Conservation (phyloP, 2,329 filamentous ascomycete genomes). For the Claviceps maximensis region DNA sequence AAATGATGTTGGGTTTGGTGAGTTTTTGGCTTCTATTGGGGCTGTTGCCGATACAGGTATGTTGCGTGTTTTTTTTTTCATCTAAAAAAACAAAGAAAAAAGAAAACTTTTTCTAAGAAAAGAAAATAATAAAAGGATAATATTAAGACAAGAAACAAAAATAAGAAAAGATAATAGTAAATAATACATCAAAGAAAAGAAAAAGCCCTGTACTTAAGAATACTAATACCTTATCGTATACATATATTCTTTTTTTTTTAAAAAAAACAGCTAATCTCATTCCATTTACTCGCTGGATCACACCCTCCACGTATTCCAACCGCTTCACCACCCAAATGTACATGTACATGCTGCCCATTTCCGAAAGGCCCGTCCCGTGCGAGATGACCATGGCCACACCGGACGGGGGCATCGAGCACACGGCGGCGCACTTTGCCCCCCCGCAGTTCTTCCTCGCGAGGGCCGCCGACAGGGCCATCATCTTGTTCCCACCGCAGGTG, state of each 20-base stretch:
- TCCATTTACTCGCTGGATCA: constrained; percentile 88
- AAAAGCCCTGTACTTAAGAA: background rate
- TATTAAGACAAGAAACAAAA: no score
- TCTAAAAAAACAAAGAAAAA: no score
- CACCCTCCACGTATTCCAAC: constrained; percentile 56
- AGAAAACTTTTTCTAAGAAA: no score
- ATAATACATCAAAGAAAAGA: no score
- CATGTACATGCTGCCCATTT: constrained; percentile 65
- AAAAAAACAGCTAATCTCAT: constrained; percentile 44
- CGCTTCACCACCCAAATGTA: constrained; percentile 97
- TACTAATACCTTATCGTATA: background rate
- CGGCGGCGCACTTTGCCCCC: constrained; percentile 64
- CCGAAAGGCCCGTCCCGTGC: constrained; percentile 23
- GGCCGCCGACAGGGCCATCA: constrained; percentile 52
- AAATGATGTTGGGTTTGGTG: constrained; percentile 49
- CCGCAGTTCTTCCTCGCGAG: constrained; percentile 55
- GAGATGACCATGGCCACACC: constrained; percentile 54
- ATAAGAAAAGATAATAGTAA: no score
- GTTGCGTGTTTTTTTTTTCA: constrained; percentile 11
- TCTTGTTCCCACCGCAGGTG: constrained; percentile 83
- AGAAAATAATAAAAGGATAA: no score
- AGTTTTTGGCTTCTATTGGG: constrained; percentile 47
- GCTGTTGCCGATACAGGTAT: constrained; percentile 53
- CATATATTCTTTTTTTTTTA: no score
- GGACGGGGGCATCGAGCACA: constrained; percentile 53